phyloP scores from a whole-genome alignment of 352 stramenopile genomes.

The Thalassiosira hispida region DNA sequence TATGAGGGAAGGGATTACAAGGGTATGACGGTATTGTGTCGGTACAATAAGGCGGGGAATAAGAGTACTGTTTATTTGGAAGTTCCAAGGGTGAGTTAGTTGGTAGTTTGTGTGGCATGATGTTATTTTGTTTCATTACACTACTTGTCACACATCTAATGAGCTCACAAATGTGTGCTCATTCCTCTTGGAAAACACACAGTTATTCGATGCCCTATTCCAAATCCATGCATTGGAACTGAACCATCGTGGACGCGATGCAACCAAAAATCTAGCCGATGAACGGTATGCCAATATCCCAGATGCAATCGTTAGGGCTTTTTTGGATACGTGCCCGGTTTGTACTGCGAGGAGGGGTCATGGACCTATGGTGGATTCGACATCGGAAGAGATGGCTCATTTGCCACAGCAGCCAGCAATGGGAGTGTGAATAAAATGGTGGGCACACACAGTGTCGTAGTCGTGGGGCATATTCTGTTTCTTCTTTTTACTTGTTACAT shows the following conservation, averaged over 20 bases:
- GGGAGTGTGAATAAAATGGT: too few relatives aligned
- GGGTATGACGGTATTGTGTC: conserved; percentile 21
- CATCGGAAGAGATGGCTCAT: too few relatives aligned
- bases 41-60: conserved; percentile 44
- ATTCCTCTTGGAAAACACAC: not conserved
- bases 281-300: conserved; percentile 43
- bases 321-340: conserved; percentile 40
- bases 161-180: not conserved
- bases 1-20: not conserved
- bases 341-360: conserved; percentile 11
- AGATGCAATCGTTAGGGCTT: conserved; percentile 18
- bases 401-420: too few relatives aligned
- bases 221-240: conserved; percentile 46
- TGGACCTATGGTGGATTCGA: not conserved
- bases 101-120: not conserved
- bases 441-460: too few relatives aligned
- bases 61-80: conserved; percentile 38
- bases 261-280: conserved; percentile 39
- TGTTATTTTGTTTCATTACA: not conserved
- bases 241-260: conserved; percentile 46
- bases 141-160: not conserved
- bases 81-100: conserved; percentile 10
- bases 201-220: conserved; percentile 47
- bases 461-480: too few relatives aligned
- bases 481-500: too few relatives aligned